These are phyloP conservation scores for Xylariaceae sp. DNA, from an alignment of 2,329 filamentous ascomycete genomes.

Conservation along the genomic window DNA sequence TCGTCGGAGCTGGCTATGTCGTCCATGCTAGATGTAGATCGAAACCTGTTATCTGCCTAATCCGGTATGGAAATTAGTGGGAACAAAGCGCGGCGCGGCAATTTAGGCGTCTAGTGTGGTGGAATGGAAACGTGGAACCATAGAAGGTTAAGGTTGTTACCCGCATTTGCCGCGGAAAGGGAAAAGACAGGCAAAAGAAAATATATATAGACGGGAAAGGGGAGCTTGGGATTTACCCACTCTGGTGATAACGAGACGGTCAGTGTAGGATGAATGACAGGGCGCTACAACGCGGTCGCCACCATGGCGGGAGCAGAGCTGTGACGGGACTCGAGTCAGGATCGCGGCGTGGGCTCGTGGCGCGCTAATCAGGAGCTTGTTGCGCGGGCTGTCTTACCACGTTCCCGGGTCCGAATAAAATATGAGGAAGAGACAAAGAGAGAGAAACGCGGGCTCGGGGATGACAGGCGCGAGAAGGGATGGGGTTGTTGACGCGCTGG, in stretches of 20 bases:
- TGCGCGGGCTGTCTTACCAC: too few relatives aligned
- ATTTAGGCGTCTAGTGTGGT: neutral
- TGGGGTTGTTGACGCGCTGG: neutral
- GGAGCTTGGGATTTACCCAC: neutral
- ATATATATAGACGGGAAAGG: neutral
- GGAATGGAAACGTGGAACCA: neutral
- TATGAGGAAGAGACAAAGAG: neutral
- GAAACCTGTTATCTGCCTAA: neutral
- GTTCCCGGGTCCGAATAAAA: neutral
- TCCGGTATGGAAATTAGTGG: neutral
- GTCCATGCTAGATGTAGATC: slow-evolving; percentile 19
- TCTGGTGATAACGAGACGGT: neutral
- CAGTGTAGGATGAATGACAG: neutral
- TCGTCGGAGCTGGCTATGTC: slow-evolving; percentile 24
- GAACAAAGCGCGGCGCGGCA: neutral
- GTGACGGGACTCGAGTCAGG: neutral
- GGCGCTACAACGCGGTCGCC: slow-evolving; percentile 1
- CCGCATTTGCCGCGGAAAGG: neutral
- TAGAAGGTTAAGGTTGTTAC: too few relatives aligned
- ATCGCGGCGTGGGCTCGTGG: neutral
- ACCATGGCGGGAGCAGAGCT: slow-evolving; percentile 11
- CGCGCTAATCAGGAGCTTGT: neutral
- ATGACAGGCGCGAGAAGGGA: too few relatives aligned
- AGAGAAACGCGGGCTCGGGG: neutral
- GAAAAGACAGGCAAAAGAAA: neutral